phyloP scores from a whole-genome alignment of 176 grass and related monocot species.

The Avena atlantica region DNA sequence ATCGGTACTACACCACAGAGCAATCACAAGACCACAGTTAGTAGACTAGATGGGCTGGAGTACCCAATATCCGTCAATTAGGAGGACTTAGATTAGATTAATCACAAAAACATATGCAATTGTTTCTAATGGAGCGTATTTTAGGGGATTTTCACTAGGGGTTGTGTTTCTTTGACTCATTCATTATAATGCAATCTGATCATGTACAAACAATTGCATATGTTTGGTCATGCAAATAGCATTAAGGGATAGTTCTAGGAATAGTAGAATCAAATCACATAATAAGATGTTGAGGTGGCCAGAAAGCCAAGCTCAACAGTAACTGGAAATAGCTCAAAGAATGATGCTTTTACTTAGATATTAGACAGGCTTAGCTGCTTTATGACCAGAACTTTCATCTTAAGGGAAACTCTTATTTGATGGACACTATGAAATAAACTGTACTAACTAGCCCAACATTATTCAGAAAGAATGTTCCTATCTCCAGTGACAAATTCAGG shows the following conservation, averaged over 20 bases:
- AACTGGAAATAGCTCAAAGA: slow-evolving; percentile 7
- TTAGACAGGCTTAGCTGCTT: background rate
- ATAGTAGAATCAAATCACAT: background rate
- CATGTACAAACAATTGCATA: background rate
- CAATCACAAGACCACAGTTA: background rate
- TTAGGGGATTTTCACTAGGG: slow-evolving; percentile 12
- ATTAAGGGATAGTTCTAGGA: background rate
- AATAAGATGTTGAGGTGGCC: background rate
- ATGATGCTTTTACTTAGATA: background rate
- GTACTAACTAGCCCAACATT: background rate
- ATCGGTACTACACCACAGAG: background rate
- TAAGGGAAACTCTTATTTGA: background rate
- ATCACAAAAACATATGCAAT: background rate
- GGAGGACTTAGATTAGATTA: background rate
- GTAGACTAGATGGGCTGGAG: background rate
- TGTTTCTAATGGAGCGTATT: slow-evolving; percentile 1
- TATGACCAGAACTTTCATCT: background rate
- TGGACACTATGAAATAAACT: background rate
- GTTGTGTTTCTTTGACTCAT: background rate
- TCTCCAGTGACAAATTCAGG: background rate
- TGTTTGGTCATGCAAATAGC: background rate
- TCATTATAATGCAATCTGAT: slow-evolving; percentile 15
- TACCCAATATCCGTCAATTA: background rate
- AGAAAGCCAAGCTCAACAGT: slow-evolving; percentile 20
- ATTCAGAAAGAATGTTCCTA: background rate